Evolutionary conservation across 1,284 basidiomycete species (phyloP).

Genomic region (Moniliophthora roreri): DNA sequence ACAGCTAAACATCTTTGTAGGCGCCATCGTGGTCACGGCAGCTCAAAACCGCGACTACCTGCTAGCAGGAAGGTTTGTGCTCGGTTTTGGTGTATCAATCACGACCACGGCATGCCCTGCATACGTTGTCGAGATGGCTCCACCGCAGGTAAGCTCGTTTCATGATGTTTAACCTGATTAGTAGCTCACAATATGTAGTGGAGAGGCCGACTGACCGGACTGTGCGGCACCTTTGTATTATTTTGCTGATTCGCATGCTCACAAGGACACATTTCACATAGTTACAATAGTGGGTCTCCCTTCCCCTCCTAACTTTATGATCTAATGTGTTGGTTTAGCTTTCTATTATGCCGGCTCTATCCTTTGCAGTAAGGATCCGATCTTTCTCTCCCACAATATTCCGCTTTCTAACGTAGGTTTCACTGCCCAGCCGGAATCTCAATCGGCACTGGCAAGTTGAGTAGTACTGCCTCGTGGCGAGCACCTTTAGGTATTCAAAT

Average conservation of each 20-base stretch:
- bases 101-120: conserved; percentile 50
- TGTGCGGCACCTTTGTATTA: conserved; percentile 29
- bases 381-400: neutral
- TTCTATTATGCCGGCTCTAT: conserved; percentile 47
- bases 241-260: neutral
- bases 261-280: conserved; percentile 9
- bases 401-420: too few species aligned
- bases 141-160: conserved; percentile 43
- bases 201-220: conserved; percentile 57
- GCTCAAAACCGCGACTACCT: conserved; percentile 41
- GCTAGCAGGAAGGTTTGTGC: conserved; percentile 47
- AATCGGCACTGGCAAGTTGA: conserved; percentile 43
- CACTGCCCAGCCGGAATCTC: conserved; percentile 40
- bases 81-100: conserved; percentile 50
- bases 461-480: conserved; percentile 44
- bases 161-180: neutral
- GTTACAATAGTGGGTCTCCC: conserved; percentile 34
- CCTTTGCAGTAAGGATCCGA: conserved; percentile 30
- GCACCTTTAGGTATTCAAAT: conserved; percentile 54
- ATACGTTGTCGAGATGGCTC: conserved; percentile 54
- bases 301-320: neutral
- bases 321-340: conserved; percentile 23
- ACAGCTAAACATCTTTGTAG: conserved; percentile 18
- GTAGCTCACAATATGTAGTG: conserved; percentile 31
- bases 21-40: conserved; percentile 43